Conservation (phyloP, 108 stramenopile species). For the Skeletonema potamos region DNA sequence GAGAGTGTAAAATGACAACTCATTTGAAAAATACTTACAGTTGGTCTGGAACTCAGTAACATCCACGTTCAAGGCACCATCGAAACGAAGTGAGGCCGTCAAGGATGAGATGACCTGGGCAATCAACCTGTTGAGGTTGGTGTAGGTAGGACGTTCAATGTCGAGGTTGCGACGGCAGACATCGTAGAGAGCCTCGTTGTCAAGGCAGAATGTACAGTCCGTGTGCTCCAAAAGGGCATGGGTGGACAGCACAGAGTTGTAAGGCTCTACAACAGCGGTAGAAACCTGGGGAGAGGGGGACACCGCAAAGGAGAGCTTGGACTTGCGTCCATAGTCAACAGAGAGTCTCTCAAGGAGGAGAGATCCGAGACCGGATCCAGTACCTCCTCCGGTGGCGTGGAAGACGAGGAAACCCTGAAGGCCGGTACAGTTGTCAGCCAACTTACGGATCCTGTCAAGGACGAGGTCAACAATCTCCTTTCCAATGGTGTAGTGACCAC, state of each 20-base stretch:
- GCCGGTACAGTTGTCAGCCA: slow-evolving; percentile 98
- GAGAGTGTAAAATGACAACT: too few species aligned
- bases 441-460: slow-evolving; percentile 98
- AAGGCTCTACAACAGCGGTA: slow-evolving; percentile 95
- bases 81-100: slow-evolving; percentile 95
- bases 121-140: slow-evolving; percentile 93
- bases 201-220: slow-evolving; percentile 93
- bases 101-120: slow-evolving; percentile 93
- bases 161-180: slow-evolving; percentile 94
- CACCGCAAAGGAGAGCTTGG: slow-evolving; percentile 98
- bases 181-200: slow-evolving; percentile 95
- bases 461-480: slow-evolving; percentile 98
- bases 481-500: slow-evolving; percentile 99
- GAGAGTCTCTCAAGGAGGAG: slow-evolving; percentile 97
- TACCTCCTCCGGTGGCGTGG: slow-evolving; percentile 99
- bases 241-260: slow-evolving; percentile 96
- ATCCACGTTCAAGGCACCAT: slow-evolving; percentile 95
- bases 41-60: slow-evolving; percentile 97
- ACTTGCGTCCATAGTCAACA: slow-evolving; percentile 99
- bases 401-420: slow-evolving; percentile 99
- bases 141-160: slow-evolving; percentile 93
- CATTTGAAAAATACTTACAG: too few species aligned
- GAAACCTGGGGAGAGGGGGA: slow-evolving; percentile 94
- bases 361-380: slow-evolving; percentile 98
- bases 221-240: slow-evolving; percentile 96